Conservation (phyloP, 2,329 filamentous ascomycete species). For the Exophiala bonariae region DNA sequence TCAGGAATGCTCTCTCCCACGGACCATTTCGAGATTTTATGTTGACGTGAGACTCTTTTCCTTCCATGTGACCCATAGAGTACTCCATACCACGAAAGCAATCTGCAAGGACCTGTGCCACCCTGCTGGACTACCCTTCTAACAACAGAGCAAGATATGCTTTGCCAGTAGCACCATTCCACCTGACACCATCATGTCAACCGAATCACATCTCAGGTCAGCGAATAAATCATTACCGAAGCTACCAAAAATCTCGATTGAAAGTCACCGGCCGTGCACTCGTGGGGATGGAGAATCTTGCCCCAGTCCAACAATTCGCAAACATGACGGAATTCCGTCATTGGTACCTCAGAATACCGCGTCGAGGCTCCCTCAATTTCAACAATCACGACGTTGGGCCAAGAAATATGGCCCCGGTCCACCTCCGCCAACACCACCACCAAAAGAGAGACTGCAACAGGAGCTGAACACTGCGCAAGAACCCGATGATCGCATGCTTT, state of each 20-base stretch:
- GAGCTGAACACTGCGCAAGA: background rate
- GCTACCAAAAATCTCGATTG: constrained; percentile 12
- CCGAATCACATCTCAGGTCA: background rate
- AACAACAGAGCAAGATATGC: no score
- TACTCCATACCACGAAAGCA: no score
- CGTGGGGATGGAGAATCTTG: constrained; percentile 1
- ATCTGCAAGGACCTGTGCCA: no score
- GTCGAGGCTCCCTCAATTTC: constrained; percentile 18
- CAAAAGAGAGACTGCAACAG: background rate
- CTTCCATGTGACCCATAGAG: no score
- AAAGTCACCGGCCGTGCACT: background rate
- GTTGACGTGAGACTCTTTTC: no score
- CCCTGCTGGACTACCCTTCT: no score
- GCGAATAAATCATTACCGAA: constrained; percentile 11
- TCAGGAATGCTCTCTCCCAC: constrained; percentile 12
- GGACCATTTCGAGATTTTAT: no score
- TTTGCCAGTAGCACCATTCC: background rate
- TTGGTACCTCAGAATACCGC: constrained; percentile 1
- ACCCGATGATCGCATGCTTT: constrained; percentile 3
- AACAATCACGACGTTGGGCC: constrained; percentile 22
- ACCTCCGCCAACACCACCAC: constrained; percentile 1
- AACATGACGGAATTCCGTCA: constrained; percentile 1
- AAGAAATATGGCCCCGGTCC: constrained; percentile 9
- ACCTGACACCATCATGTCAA: background rate
- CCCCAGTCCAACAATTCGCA: constrained; percentile 11